Base-by-base conservation (phyloP, 2,329 filamentous ascomycete species). In the Fusarium anthophilum region DNA sequence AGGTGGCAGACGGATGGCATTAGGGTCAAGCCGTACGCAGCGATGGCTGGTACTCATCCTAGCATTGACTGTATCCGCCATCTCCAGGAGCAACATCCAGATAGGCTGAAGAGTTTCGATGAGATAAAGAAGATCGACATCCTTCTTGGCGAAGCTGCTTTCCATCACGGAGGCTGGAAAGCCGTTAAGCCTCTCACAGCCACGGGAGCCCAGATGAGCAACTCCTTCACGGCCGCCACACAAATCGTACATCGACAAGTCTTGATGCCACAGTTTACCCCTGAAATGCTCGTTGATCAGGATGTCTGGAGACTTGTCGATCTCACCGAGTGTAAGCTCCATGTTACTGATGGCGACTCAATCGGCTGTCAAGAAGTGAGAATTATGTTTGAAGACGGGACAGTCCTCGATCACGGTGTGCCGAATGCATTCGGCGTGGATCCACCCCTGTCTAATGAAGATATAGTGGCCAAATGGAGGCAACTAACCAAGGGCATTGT, bases 211-310 rank as follows among this genome's bases (percentile, higher is more conserved):
- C 61, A 63, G 43, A 63, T 63, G 61, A 62, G 61, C 35, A 63
- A 63, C 55, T 48, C 61, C 13, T 62, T 63, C 22, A 60, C 60
- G 17, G 20, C 32, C 3, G 61, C 55, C 14, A 61, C 43, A 26
- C 61, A 63, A 18, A 63, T 63, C 17, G 61, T 63, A 15, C 61
- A 63, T 11, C 41, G 35, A n/a, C 41, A 63, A 62, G 61, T 62
- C 5, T 28, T 63, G 22, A 63, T 63, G 61, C n/a, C 43, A 8
- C 61, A 63, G 8, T 61, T 63, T 35, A 35, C 26, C n/a, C 43
- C 35, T 6, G 35, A 41, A 3, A 62, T 47, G 35, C 28, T 63
- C 12, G 24, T 20, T 9, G 9, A 62, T 7, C 15, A 41, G 12
- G 35, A 43, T 26, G 61, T 63, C 10, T 63, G 61, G 61, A 48